A percentile compares a stretch with the other conserved stretches of the same genome.
Conservation (phyloP, 2,329 filamentous ascomycete species). For the Drechslerella dactyloides region DNA sequence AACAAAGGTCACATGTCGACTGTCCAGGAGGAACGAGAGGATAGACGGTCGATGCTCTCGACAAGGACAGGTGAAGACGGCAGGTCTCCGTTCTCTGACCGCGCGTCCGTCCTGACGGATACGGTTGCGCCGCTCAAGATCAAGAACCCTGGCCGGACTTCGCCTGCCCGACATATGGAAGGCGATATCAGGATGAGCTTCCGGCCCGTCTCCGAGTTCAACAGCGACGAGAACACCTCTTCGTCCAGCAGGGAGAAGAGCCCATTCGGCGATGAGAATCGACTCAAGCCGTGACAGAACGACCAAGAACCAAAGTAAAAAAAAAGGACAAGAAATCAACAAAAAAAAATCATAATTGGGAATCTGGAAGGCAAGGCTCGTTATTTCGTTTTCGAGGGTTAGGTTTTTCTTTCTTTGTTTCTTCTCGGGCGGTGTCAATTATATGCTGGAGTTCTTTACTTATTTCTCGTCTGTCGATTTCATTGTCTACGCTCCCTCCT, state of each 20-base stretch:
- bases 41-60: conserved; percentile 8
- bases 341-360: conserved; percentile 8
- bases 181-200: conserved; percentile 49
- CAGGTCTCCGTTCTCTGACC: conserved; percentile 40
- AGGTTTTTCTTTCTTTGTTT: conserved; percentile 1
- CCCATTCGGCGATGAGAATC: conserved; percentile 46
- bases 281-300: conserved; percentile 17
- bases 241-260: conserved; percentile 32
- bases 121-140: conserved; percentile 32
- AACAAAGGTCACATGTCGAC: conserved; percentile 57
- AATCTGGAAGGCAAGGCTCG: neutral
- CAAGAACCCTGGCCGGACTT: conserved; percentile 26
- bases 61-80: conserved; percentile 12
- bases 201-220: conserved; percentile 39
- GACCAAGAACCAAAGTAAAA: conserved; percentile 23
- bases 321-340: conserved; percentile 13
- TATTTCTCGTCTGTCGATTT: conserved; percentile 15
- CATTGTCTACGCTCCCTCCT: conserved; percentile 1
- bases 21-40: conserved; percentile 36
- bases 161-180: conserved; percentile 47
- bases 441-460: conserved; percentile 33
- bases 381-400: neutral
- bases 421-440: conserved; percentile 40
- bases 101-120: conserved; percentile 29
- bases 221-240: conserved; percentile 8